These are phyloP conservation scores for Dichomitus squalens DNA, from an alignment of 1,284 basidiomycete species.

Conservation along the genomic window DNA sequence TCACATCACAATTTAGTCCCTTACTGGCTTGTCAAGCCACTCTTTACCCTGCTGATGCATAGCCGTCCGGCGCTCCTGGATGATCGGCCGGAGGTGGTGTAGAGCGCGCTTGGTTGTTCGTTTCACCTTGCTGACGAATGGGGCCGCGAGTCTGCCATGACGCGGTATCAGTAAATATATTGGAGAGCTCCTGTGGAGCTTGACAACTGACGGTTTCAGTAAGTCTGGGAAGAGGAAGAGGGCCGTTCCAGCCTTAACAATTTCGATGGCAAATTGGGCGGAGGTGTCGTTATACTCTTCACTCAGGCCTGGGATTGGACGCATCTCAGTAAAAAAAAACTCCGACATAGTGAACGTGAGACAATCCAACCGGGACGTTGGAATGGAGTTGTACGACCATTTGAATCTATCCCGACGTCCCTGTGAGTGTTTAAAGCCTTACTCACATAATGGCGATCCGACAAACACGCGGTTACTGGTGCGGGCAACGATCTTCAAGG, in stretches of 20 bases:
- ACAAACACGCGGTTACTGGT: conserved; percentile 32
- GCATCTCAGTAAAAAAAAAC: not conserved
- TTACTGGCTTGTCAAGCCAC: conserved; percentile 42
- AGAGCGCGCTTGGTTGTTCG: conserved; percentile 21
- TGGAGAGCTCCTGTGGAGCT: no score
- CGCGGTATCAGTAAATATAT: not conserved
- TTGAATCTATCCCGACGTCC: no score
- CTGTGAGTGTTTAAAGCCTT: not conserved
- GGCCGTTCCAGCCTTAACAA: conserved; percentile 33
- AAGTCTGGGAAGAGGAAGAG: conserved; percentile 40
- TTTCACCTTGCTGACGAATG: conserved; percentile 18
- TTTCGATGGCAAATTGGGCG: conserved; percentile 40
- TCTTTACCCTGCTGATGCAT: conserved; percentile 38
- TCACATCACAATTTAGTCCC: not conserved
- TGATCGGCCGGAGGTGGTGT: conserved; percentile 37
- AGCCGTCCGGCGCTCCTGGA: conserved; percentile 41
- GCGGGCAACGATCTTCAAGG: conserved; percentile 26
- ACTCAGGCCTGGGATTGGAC: conserved; percentile 32
- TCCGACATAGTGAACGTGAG: no score
- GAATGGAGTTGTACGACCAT: no score
- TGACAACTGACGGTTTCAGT: conserved; percentile 40
- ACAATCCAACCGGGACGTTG: no score
- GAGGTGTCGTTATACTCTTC: conserved; percentile 40
- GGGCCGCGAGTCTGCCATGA: conserved; percentile 21
- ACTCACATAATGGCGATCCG: conserved; percentile 31